Conservation (phyloP, 306 rosid genomes). For the Purshia tridentata region DNA sequence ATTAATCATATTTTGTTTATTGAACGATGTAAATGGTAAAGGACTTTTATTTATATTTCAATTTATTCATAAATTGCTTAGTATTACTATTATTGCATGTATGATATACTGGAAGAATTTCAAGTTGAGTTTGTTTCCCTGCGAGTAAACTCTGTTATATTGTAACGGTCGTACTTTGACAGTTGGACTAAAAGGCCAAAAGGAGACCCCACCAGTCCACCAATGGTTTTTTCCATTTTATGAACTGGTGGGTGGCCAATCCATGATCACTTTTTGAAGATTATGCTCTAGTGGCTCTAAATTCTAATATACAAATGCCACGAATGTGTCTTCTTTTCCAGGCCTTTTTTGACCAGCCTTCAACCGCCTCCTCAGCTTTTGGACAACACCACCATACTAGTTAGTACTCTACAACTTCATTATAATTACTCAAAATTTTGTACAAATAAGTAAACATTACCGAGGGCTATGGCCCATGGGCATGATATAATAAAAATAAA, state of each 20-base stretch:
- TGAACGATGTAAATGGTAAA: no score
- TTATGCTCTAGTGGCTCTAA: slow-evolving; percentile 25
- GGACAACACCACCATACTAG: slow-evolving; percentile 1
- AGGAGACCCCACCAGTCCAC: neutral
- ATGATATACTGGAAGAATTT: neutral
- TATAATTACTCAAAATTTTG: neutral
- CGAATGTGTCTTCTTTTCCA: neutral
- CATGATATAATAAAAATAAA: no score
- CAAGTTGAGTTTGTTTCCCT: neutral
- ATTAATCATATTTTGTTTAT: no score
- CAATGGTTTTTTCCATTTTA: neutral
- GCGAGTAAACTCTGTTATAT: neutral
- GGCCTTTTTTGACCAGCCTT: neutral
- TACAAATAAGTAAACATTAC: neutral
- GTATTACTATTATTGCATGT: no score
- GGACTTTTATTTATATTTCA: no score
- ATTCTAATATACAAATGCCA: neutral
- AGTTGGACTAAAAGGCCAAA: slow-evolving; percentile 6
- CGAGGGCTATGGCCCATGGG: no score
- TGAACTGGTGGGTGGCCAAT: slow-evolving; percentile 24
- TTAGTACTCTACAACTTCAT: neutral
- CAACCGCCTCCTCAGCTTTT: slow-evolving; percentile 24
- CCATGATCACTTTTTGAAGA: slow-evolving; percentile 17
- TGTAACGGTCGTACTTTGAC: neutral
- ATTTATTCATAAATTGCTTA: no score